Percentiles rank a stretch among this genome's conserved stretches.
Evolutionary conservation across 768 basidiomycete species (phyloP).

Genomic region (Hericium erinaceus): DNA sequence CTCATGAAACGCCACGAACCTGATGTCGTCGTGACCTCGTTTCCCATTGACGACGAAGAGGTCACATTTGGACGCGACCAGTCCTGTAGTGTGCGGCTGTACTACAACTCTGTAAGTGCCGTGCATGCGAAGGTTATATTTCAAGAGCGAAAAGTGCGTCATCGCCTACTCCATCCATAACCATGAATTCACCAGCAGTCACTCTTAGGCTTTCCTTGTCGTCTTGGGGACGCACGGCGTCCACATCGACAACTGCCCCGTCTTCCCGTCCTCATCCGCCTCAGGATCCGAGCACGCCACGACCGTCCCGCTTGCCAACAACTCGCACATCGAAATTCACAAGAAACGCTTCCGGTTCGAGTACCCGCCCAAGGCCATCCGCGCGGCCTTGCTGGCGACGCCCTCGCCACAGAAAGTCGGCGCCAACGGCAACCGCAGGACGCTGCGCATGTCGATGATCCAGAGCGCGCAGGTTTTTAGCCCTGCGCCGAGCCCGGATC

Average conservation of each 20-base stretch:
- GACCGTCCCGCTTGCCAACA: conserved; percentile 56
- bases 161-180: not conserved
- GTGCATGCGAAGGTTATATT: conserved; percentile 64
- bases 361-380: conserved; percentile 68
- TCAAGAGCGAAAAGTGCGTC: conserved; percentile 48
- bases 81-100: conserved; percentile 56
- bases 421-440: conserved; percentile 25
- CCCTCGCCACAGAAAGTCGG: not conserved
- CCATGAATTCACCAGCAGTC: not conserved
- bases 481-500: conserved; percentile 50
- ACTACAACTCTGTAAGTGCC: conserved; percentile 52
- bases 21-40: conserved; percentile 46
- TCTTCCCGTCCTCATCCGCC: conserved; percentile 41
- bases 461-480: conserved; percentile 66
- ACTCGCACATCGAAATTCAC: conserved; percentile 59
- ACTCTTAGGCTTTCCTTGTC: conserved; percentile 51
- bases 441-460: conserved; percentile 68
- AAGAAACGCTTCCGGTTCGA: conserved; percentile 62
- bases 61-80: conserved; percentile 64
- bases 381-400: conserved; percentile 37
- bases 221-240: conserved; percentile 52
- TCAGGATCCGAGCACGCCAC: conserved; percentile 20
- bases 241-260: conserved; percentile 51
- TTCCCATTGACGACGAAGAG: conserved; percentile 60
- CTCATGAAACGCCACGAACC: conserved; percentile 46